phyloP scores from a whole-genome alignment of 768 basidiomycete species.

The Gymnopilus junonius region DNA sequence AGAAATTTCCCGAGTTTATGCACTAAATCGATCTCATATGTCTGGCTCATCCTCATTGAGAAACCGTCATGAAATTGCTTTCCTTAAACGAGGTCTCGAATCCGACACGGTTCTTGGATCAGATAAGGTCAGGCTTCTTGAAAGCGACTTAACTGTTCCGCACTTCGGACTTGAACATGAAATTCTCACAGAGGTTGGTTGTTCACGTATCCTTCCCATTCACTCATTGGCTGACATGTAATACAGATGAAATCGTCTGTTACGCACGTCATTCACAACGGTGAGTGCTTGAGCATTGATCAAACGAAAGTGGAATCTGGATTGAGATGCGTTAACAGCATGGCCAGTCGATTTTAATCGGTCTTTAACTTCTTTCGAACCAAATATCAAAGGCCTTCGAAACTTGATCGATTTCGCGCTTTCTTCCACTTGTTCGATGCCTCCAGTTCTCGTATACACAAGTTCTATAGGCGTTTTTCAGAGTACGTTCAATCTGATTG shows the following conservation, averaged over 20 bases:
- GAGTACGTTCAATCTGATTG: not conserved
- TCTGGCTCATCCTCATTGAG: not conserved
- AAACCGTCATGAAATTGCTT: not conserved
- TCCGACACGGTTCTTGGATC: not conserved
- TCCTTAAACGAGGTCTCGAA: not conserved
- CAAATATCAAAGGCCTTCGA: constrained; percentile 42
- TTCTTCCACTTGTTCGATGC: constrained; percentile 19
- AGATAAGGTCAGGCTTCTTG: not conserved
- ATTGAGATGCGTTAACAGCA: constrained; percentile 24
- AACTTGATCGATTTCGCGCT: constrained; percentile 44
- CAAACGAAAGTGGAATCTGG: not conserved
- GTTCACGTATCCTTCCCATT: not conserved
- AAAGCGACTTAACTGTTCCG: not conserved
- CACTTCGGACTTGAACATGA: not conserved
- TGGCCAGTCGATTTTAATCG: constrained; percentile 56
- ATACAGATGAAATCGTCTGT: not conserved
- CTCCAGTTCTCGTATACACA: constrained; percentile 1
- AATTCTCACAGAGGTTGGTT: not conserved
- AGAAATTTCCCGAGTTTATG: not conserved
- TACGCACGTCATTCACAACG: constrained; percentile 16
- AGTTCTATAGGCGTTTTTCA: constrained; percentile 14
- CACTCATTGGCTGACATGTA: not conserved
- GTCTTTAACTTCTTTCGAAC: constrained; percentile 46
- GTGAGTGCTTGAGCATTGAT: not conserved
- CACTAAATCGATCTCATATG: not conserved